Evolutionary conservation across 75 land plant genomes (phyloP).

Genomic region (Selaginella tamariscina): DNA sequence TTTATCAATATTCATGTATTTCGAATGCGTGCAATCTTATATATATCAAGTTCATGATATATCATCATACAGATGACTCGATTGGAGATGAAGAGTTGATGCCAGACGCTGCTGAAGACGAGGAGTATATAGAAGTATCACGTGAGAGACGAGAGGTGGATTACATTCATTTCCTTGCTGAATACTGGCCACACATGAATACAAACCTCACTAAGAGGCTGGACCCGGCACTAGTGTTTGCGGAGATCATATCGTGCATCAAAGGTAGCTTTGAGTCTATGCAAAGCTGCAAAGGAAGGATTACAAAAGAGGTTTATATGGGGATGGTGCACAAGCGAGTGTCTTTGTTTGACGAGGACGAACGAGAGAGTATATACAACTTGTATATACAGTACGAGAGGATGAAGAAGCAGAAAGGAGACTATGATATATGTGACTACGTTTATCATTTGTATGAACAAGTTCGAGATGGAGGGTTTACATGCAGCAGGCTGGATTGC

Average conservation of each 20-base stretch:
- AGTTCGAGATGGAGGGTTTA: conserved; percentile 20
- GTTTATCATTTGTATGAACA: conserved; percentile 43
- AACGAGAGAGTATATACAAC: conserved; percentile 44
- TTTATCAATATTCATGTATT: too few relatives aligned
- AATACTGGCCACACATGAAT: conserved; percentile 58
- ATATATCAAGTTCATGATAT: not conserved
- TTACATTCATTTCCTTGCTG: conserved; percentile 30
- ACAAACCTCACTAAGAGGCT: conserved; percentile 29
- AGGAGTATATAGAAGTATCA: conserved; percentile 14
- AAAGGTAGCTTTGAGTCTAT: conserved; percentile 38
- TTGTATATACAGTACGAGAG: conserved; percentile 54
- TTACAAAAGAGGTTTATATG: conserved; percentile 29
- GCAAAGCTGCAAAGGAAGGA: conserved; percentile 12
- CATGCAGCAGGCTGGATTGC: conserved; percentile 26
- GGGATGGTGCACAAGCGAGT: conserved; percentile 19
- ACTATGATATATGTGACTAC: conserved; percentile 53
- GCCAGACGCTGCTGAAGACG: too few relatives aligned
- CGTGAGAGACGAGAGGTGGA: conserved; percentile 35
- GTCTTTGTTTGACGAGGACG: not conserved
- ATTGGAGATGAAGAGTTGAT: too few relatives aligned
- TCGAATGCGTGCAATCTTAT: not conserved
- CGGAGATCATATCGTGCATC: conserved; percentile 48
- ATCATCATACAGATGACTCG: not conserved
- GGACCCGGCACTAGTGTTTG: conserved; percentile 41
- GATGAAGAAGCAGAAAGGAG: conserved; percentile 28